Percentiles rank a stretch among this genome's conserved stretches.
These are phyloP conservation scores for Nectriaceae sp. DNA, from an alignment of 2,329 filamentous ascomycete species.

Conservation along the genomic window DNA sequence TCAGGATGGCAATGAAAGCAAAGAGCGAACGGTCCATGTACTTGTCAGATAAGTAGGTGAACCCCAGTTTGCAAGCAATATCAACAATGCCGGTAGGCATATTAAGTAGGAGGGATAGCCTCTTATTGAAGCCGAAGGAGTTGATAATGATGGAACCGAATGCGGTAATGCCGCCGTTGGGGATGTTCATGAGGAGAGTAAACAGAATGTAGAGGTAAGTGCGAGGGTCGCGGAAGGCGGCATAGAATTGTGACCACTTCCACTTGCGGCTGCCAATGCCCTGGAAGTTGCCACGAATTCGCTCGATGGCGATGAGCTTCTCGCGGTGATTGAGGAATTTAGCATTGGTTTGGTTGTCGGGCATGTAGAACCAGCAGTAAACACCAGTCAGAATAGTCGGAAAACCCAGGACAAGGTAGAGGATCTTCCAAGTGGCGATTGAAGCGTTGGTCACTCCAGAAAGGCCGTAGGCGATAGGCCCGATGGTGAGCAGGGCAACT, in stretches of 20 bases:
- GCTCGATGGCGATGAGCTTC: slow-evolving; percentile 58
- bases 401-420: slow-evolving; percentile 26
- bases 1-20: slow-evolving; percentile 27
- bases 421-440: slow-evolving; percentile 37
- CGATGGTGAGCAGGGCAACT: slow-evolving; percentile 18
- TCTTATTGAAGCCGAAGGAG: slow-evolving; percentile 55
- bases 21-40: slow-evolving; percentile 25
- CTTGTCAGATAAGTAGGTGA: slow-evolving; percentile 29
- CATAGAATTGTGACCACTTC: slow-evolving; percentile 40
- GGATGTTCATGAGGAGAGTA: slow-evolving; percentile 52
- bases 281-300: slow-evolving; percentile 51
- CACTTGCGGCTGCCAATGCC: slow-evolving; percentile 37
- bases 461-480: slow-evolving; percentile 24
- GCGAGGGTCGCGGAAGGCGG: slow-evolving; percentile 37
- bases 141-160: slow-evolving; percentile 60
- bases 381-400: slow-evolving; percentile 44
- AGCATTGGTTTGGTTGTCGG: slow-evolving; percentile 61
- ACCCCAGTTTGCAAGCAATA: slow-evolving; percentile 47
- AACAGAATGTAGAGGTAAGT: slow-evolving; percentile 42
- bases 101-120: slow-evolving; percentile 58
- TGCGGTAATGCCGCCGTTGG: slow-evolving; percentile 52
- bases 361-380: slow-evolving; percentile 56
- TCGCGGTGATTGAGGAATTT: slow-evolving; percentile 57
- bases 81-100: slow-evolving; percentile 61
- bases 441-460: slow-evolving; percentile 9